phyloP scores from a whole-genome alignment of 139 green algal species.

The Micractinium sp. region DNA sequence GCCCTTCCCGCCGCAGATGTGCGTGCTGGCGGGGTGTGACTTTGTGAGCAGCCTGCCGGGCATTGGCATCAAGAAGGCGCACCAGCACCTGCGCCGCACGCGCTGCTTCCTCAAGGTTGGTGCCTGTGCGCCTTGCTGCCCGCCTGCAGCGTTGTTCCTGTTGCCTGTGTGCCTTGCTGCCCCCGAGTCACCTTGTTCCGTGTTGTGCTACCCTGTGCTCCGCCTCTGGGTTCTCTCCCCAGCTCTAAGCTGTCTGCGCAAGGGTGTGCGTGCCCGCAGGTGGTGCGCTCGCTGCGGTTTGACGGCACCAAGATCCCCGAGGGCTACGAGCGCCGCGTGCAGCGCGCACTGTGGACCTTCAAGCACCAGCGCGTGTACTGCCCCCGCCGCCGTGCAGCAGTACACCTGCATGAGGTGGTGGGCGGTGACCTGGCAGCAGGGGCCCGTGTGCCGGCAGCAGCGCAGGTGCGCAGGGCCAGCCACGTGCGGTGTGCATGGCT shows the following conservation, averaged over 20 bases:
- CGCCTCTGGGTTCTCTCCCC: background rate
- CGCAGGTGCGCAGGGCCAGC: constrained; percentile 23
- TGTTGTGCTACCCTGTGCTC: background rate
- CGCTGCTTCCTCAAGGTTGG: constrained; percentile 74
- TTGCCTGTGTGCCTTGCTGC: background rate
- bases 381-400: constrained; percentile 35
- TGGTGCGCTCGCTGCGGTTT: constrained; percentile 71
- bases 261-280: background rate
- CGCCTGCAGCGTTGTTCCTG: background rate
- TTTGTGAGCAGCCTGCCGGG: constrained; percentile 84
- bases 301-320: constrained; percentile 74
- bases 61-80: constrained; percentile 94
- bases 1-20: constrained; percentile 76
- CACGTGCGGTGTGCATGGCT: background rate
- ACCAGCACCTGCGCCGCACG: constrained; percentile 76
- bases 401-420: constrained; percentile 78
- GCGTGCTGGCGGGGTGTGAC: constrained; percentile 96
- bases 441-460: constrained; percentile 63
- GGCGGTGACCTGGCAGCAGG: constrained; percentile 52
- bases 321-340: constrained; percentile 85
- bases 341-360: constrained; percentile 90
- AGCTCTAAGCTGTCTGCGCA: too few species aligned
- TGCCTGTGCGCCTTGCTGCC: background rate
- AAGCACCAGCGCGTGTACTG: constrained; percentile 88
- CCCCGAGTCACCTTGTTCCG: background rate